Conservation (phyloP, 352 stramenopile genomes). For the Discostella stelligera region DNA sequence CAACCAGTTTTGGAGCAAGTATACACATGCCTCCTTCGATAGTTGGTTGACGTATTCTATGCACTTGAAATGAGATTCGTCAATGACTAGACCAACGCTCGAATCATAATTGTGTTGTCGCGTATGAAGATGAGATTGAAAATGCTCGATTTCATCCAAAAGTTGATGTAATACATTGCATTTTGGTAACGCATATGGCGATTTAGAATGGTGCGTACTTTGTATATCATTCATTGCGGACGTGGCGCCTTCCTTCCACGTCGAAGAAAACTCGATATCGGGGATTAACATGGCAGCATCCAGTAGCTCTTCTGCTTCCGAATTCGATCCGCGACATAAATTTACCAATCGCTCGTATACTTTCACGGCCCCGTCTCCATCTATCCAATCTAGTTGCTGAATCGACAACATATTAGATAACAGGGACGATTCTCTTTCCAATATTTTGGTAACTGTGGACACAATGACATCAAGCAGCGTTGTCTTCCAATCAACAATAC, state of each 20-base stretch:
- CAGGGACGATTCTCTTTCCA: slow-evolving; percentile 43
- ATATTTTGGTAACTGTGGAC: slow-evolving; percentile 22
- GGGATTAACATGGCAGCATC: slow-evolving; percentile 22
- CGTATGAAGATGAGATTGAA: slow-evolving; percentile 16
- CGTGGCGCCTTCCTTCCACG: background rate
- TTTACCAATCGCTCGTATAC: slow-evolving; percentile 56
- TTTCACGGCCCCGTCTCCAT: slow-evolving; percentile 66
- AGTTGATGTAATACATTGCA: slow-evolving; percentile 23
- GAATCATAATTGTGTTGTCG: background rate
- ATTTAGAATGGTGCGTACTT: background rate
- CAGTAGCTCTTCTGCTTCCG: slow-evolving; percentile 44
- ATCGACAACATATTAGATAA: slow-evolving; percentile 46
- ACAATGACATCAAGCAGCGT: slow-evolving; percentile 25
- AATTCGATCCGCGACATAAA: slow-evolving; percentile 46
- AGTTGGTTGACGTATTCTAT: slow-evolving; percentile 31
- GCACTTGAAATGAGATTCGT: slow-evolving; percentile 30
- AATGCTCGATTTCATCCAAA: slow-evolving; percentile 21
- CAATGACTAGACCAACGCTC: background rate
- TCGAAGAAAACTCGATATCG: background rate
- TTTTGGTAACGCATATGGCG: slow-evolving; percentile 32
- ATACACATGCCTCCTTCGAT: slow-evolving; percentile 52
- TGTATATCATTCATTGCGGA: background rate
- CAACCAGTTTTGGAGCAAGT: slow-evolving; percentile 68
- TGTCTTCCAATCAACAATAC: background rate
- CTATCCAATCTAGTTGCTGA: slow-evolving; percentile 64